Percentiles rank a stretch among this genome's conserved stretches.
These are phyloP conservation scores for Pachyrhizus erosus DNA, from an alignment of 306 rosid genomes.

Conservation along the genomic window DNA sequence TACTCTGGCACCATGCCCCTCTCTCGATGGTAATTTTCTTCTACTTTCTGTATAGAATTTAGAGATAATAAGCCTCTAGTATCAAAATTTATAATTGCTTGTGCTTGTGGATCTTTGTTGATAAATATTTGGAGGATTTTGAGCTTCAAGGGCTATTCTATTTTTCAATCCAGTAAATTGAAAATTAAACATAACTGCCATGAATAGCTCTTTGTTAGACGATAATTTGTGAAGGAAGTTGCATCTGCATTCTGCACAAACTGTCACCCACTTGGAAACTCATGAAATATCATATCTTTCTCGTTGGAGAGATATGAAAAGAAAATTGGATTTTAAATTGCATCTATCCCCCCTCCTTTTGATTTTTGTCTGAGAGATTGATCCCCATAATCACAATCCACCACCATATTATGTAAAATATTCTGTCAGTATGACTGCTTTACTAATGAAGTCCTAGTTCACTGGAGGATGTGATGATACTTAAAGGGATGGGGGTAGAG, in stretches of 20 bases:
- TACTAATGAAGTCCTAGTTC: constrained; percentile 10
- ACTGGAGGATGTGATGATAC: neutral
- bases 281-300: constrained; percentile 6
- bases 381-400: constrained; percentile 20
- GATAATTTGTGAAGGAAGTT: neutral
- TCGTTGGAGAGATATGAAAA: neutral
- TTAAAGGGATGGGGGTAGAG: neutral
- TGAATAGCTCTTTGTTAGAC: neutral
- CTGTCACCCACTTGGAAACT: neutral
- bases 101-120: neutral
- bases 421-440: neutral
- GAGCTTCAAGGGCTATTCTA: neutral
- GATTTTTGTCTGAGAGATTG: neutral
- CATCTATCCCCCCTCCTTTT: neutral
- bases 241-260: constrained; percentile 6
- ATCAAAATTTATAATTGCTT: neutral
- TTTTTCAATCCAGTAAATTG: neutral
- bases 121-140: constrained; percentile 18
- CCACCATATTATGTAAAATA: neutral
- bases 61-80: neutral
- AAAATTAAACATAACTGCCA: neutral
- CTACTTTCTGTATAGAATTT: constrained; percentile 20
- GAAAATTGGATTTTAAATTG: constrained; percentile 3
- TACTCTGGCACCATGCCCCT: constrained; percentile 94
- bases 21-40: constrained; percentile 78